Percentiles rank a stretch among this genome's conserved stretches.
phyloP scores from a whole-genome alignment of 2,329 filamentous ascomycete genomes.

The Claviceps sp. region DNA sequence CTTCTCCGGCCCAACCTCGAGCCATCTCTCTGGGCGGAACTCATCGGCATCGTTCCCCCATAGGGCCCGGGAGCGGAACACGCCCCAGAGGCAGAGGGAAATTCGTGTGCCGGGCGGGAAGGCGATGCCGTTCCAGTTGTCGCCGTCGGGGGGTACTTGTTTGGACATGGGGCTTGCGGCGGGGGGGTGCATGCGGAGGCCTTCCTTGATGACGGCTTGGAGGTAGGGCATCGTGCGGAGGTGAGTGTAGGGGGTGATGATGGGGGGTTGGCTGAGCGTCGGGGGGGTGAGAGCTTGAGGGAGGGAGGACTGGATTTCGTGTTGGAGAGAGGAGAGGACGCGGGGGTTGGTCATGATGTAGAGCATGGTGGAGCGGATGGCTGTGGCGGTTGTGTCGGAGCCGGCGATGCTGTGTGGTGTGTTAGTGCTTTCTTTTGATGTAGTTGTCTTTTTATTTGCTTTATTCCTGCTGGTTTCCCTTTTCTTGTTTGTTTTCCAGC shows the following conservation, averaged over 20 bases:
- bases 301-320: slow-evolving; percentile 8
- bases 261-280: slow-evolving; percentile 3
- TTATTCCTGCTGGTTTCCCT: neutral
- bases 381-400: slow-evolving; percentile 43
- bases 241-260: slow-evolving; percentile 18
- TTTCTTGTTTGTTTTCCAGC: too few relatives aligned
- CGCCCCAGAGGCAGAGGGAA: slow-evolving; percentile 16
- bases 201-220: slow-evolving; percentile 36
- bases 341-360: slow-evolving; percentile 35
- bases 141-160: slow-evolving; percentile 1
- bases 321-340: slow-evolving; percentile 30
- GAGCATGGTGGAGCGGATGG: slow-evolving; percentile 37
- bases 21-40: slow-evolving; percentile 24
- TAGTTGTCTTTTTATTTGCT: neutral
- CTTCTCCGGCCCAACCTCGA: slow-evolving; percentile 19
- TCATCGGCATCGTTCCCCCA: slow-evolving; percentile 21
- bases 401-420: slow-evolving; percentile 20
- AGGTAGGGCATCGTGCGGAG: slow-evolving; percentile 27
- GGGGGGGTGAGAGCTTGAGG: too few relatives aligned
- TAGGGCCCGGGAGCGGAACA: slow-evolving; percentile 18
- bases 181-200: slow-evolving; percentile 23
- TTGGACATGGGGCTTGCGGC: slow-evolving; percentile 14
- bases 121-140: slow-evolving; percentile 10
- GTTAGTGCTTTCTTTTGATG: neutral
- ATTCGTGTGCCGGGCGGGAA: slow-evolving; percentile 19